Conservation (phyloP, 257 asterid species). For the Nyctanthes arbortristis region DNA sequence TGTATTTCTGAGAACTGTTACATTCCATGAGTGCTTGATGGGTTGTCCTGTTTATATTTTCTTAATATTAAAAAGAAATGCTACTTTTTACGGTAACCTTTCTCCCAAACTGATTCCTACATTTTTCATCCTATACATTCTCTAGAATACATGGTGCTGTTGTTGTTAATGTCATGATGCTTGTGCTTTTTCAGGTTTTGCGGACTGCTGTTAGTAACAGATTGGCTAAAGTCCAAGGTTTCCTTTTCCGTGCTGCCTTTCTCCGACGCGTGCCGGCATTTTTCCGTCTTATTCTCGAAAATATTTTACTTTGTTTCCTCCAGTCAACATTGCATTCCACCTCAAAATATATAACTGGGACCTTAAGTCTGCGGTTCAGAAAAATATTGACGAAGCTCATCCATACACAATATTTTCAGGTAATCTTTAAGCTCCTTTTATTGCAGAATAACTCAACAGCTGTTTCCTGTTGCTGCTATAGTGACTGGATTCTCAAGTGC, state of each 20-base stretch:
- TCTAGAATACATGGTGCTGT: not conserved
- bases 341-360: slow-evolving; percentile 88
- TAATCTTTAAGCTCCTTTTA: slow-evolving; percentile 33
- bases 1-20: not conserved
- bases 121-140: not conserved
- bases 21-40: not conserved
- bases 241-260: slow-evolving; percentile 96
- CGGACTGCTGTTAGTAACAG: slow-evolving; percentile 95
- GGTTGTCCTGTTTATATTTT: not conserved
- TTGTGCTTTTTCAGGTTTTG: slow-evolving; percentile 59
- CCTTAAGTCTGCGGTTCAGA: slow-evolving; percentile 87
- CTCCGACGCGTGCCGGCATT: slow-evolving; percentile 94
- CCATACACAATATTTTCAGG: slow-evolving; percentile 95
- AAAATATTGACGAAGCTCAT: slow-evolving; percentile 83
- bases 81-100: not conserved
- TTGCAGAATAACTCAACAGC: slow-evolving; percentile 16
- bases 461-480: not conserved
- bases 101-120: not conserved
- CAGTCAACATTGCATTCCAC: slow-evolving; percentile 91
- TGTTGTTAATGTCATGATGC: slow-evolving; percentile 17
- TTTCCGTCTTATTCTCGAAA: slow-evolving; percentile 88
- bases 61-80: not conserved
- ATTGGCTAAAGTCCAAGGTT: slow-evolving; percentile 98
- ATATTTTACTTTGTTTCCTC: slow-evolving; percentile 81
- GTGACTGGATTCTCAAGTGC: not conserved